Conservation (phyloP, 2,329 filamentous ascomycete species). For the Colletotrichum lini region DNA sequence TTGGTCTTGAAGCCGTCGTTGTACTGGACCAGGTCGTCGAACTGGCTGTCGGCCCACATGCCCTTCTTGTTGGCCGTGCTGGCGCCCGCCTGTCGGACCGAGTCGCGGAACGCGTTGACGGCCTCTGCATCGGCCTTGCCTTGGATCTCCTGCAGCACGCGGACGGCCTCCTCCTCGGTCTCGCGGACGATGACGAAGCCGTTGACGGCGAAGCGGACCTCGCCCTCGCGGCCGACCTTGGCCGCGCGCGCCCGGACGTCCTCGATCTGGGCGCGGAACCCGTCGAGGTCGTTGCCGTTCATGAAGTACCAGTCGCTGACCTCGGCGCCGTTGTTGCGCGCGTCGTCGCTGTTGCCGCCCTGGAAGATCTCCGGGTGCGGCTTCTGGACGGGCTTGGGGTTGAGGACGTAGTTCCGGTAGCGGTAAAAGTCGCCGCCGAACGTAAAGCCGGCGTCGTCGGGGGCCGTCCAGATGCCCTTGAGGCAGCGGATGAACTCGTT, state of each 20-base stretch:
- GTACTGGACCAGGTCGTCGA: conserved; percentile 68
- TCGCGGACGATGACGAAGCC: conserved; percentile 65
- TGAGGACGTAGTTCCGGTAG: conserved; percentile 64
- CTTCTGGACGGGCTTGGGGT: conserved; percentile 64
- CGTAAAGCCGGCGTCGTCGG: conserved; percentile 59
- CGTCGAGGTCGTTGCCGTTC: conserved; percentile 69
- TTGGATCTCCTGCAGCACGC: conserved; percentile 65
- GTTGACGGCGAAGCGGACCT: conserved; percentile 65
- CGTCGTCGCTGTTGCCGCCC: conserved; percentile 66
- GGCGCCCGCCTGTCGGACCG: conserved; percentile 65
- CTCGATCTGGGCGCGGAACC: conserved; percentile 64
- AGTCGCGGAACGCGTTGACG: conserved; percentile 63
- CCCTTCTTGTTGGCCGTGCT: conserved; percentile 62
- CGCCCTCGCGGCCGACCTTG: conserved; percentile 56
- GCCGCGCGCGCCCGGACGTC: conserved; percentile 63
- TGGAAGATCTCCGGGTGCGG: conserved; percentile 68
- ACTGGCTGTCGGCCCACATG: conserved; percentile 67
- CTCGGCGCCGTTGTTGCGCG: conserved; percentile 62
- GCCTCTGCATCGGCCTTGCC: conserved; percentile 66
- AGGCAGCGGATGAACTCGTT: conserved; percentile 66
- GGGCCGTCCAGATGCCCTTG: conserved; percentile 64
- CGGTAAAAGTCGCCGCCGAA: conserved; percentile 68
- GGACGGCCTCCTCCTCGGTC: conserved; percentile 64
- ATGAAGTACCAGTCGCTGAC: conserved; percentile 69
- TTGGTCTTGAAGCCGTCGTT: conserved; percentile 71